Conservation (phyloP, 352 stramenopile genomes). For the Thalassiosira mediterranea region DNA sequence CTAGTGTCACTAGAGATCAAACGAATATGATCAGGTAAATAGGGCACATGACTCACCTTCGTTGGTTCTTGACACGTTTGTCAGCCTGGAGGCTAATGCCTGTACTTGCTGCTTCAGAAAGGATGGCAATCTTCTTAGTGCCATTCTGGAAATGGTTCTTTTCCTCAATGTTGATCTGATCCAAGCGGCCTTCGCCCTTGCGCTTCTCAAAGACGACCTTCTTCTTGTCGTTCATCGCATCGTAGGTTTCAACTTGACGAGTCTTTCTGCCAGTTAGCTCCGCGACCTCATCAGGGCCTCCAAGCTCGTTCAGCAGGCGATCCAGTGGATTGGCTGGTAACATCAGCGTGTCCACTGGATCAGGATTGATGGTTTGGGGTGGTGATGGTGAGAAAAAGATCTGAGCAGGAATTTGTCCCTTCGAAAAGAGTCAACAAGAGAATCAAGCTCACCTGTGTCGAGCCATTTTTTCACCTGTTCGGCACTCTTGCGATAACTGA, state of each 20-base stretch:
- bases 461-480: conserved; percentile 49
- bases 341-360: conserved; percentile 47
- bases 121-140: conserved; percentile 85
- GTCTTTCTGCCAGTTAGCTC: conserved; percentile 83
- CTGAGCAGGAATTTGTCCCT: too few species aligned
- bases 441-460: too few species aligned
- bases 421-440: too few species aligned
- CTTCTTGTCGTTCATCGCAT: conserved; percentile 37
- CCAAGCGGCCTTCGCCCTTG: conserved; percentile 43
- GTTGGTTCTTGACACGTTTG: conserved; percentile 44
- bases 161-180: conserved; percentile 79
- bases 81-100: conserved; percentile 85
- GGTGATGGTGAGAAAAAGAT: too few species aligned
- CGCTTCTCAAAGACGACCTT: conserved; percentile 56
- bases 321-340: conserved; percentile 62
- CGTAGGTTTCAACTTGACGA: conserved; percentile 28
- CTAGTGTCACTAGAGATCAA: too few species aligned
- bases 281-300: conserved; percentile 76
- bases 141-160: conserved; percentile 81
- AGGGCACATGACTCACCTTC: too few species aligned
- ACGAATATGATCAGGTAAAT: too few species aligned
- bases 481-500: conserved; percentile 40
- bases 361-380: too few species aligned
- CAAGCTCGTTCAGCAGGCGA: conserved; percentile 82
- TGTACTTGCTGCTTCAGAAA: conserved; percentile 84